Percentiles rank a stretch among this genome's conserved stretches.
phyloP scores from a whole-genome alignment of 1,284 basidiomycete genomes.

The Cryptococcus jaspeensis region DNA sequence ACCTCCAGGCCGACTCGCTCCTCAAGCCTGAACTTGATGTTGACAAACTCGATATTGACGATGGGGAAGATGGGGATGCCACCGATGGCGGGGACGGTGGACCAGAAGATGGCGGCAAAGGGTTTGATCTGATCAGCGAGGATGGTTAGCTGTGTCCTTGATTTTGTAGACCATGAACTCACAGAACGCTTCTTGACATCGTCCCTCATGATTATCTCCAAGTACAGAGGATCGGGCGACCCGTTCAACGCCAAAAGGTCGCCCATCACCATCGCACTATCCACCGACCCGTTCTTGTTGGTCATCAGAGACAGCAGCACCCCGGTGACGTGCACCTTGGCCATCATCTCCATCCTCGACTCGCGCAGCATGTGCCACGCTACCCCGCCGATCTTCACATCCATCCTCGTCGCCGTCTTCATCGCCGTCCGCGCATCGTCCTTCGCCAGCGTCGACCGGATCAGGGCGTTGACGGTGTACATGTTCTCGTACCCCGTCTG shows the following conservation, averaged over 20 bases:
- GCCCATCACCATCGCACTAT: constrained; percentile 72
- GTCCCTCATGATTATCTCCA: constrained; percentile 79
- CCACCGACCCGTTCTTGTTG: constrained; percentile 83
- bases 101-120: constrained; percentile 57
- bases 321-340: constrained; percentile 79
- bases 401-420: constrained; percentile 72
- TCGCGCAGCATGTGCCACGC: constrained; percentile 89
- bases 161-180: not conserved
- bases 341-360: constrained; percentile 65
- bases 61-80: constrained; percentile 87
- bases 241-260: constrained; percentile 84
- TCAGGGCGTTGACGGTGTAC: constrained; percentile 83
- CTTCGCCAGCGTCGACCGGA: constrained; percentile 67
- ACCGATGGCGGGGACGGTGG: constrained; percentile 81
- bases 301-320: constrained; percentile 82
- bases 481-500: constrained; percentile 76
- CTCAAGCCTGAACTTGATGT: constrained; percentile 83
- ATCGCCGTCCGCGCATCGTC: constrained; percentile 71
- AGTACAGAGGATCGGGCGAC: constrained; percentile 76
- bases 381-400: constrained; percentile 80
- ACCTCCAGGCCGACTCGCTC: constrained; percentile 75
- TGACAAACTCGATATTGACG: constrained; percentile 60
- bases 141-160: not conserved
- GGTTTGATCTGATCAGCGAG: constrained; percentile 21
- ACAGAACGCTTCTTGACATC: constrained; percentile 53